Evolutionary conservation across 2,329 filamentous ascomycete genomes (phyloP).

Genomic region (Fusarium buxicola): DNA sequence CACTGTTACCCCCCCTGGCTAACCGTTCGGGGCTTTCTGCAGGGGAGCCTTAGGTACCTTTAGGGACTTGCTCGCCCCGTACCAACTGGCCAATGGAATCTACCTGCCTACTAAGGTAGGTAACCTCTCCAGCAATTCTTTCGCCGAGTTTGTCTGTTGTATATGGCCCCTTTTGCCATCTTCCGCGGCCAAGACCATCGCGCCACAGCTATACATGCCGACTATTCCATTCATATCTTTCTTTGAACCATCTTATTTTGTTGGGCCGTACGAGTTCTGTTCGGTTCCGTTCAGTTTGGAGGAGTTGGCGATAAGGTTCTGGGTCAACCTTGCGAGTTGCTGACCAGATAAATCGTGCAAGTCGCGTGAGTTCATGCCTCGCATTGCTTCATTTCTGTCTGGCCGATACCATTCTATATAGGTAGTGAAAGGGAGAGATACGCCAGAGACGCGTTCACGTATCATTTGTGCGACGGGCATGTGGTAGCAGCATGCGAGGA

Average conservation of each 20-base stretch:
- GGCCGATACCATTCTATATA: background rate
- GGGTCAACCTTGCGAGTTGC: background rate
- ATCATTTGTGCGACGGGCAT: slow-evolving; percentile 18
- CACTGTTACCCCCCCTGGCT: no score
- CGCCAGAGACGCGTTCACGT: background rate
- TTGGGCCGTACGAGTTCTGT: no score
- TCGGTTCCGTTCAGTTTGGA: background rate
- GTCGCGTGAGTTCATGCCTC: background rate
- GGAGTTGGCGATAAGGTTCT: background rate
- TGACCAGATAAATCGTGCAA: slow-evolving; percentile 12
- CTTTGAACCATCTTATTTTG: background rate
- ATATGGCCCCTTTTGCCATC: background rate
- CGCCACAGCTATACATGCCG: background rate
- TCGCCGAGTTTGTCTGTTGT: background rate
- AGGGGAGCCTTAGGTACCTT: background rate
- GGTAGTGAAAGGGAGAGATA: background rate
- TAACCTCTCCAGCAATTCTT: background rate
- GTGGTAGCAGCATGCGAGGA: slow-evolving; percentile 40
- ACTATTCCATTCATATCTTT: background rate
- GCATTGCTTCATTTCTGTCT: background rate
- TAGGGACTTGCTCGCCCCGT: background rate
- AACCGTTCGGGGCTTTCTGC: no score
- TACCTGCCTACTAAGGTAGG: no score
- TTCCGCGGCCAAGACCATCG: background rate
- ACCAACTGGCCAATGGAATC: background rate